Percentiles rank a stretch among this genome's conserved stretches.
phyloP scores from a whole-genome alignment of 2,329 filamentous ascomycete species.

The Penicillium sp. region DNA sequence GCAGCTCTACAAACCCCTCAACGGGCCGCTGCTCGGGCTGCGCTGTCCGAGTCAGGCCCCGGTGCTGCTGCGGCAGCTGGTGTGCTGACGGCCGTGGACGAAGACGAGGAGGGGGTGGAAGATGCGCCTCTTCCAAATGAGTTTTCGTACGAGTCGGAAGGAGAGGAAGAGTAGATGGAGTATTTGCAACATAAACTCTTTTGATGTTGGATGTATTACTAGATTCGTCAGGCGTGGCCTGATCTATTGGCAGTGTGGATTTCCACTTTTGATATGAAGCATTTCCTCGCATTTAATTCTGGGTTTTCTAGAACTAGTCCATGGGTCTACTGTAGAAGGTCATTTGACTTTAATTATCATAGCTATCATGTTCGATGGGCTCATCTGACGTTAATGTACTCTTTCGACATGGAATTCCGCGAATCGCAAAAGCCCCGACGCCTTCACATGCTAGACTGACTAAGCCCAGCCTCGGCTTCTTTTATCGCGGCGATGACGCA shows the following conservation, averaged over 20 bases:
- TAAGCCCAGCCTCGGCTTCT: conserved; percentile 20
- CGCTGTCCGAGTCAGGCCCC: conserved; percentile 20
- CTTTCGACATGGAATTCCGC: conserved; percentile 1
- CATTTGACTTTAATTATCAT: no score
- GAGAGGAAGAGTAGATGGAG: conserved; percentile 29
- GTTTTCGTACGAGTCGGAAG: conserved; percentile 45
- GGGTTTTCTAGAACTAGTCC: background rate
- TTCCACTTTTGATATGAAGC: conserved; percentile 20
- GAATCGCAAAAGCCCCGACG: conserved; percentile 9
- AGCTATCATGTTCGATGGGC: no score
- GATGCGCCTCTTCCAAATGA: conserved; percentile 45
- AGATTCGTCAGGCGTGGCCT: conserved; percentile 32
- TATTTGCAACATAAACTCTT: conserved; percentile 11
- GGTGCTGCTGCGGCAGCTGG: conserved; percentile 69
- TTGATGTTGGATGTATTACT: conserved; percentile 34
- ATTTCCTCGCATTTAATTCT: conserved; percentile 6
- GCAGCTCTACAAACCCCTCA: conserved; percentile 32
- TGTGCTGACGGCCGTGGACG: conserved; percentile 80
- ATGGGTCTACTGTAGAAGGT: background rate
- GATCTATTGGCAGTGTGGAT: conserved; percentile 19
- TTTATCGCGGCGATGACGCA: conserved; percentile 15
- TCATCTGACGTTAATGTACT: no score
- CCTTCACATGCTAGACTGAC: conserved; percentile 14
- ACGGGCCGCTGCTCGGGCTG: conserved; percentile 23
- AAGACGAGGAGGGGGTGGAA: conserved; percentile 50